Evolutionary conservation across 1,284 basidiomycete genomes (phyloP).

Genomic region (Puccinia coronata): DNA sequence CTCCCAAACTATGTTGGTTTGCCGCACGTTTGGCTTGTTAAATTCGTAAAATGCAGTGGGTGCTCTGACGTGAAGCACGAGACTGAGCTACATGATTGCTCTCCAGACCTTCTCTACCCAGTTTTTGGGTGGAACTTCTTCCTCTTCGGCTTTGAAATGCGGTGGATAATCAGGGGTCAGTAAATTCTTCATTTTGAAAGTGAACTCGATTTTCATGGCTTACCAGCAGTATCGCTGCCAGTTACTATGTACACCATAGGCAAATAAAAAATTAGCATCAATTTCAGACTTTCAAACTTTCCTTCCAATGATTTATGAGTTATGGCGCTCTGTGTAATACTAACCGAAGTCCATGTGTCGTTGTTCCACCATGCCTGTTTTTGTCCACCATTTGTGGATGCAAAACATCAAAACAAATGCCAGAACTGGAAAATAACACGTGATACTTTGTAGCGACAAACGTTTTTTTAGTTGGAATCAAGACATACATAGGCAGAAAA

Average conservation of each 20-base stretch:
- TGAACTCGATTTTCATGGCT: background rate
- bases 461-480: background rate
- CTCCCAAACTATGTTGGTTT: too few relatives aligned
- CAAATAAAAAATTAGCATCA: background rate
- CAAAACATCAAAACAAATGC: conserved; percentile 38
- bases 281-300: background rate
- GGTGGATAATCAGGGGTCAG: background rate
- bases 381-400: conserved; percentile 47
- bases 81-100: conserved; percentile 12
- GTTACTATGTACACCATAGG: conserved; percentile 18
- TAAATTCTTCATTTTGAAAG: background rate
- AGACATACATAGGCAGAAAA: background rate
- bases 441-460: conserved; percentile 18
- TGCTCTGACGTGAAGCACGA: background rate
- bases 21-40: background rate
- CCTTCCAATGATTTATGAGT: too few relatives aligned
- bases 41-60: background rate
- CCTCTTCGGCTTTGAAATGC: conserved; percentile 32
- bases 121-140: conserved; percentile 44
- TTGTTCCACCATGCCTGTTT: conserved; percentile 30
- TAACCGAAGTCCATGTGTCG: conserved; percentile 47
- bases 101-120: conserved; percentile 44
- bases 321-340: background rate
- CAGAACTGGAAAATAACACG: conserved; percentile 37
- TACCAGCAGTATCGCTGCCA: conserved; percentile 40